Conservation (phyloP, 352 stramenopile species). For the Phytopythium cucurbitacearum region DNA sequence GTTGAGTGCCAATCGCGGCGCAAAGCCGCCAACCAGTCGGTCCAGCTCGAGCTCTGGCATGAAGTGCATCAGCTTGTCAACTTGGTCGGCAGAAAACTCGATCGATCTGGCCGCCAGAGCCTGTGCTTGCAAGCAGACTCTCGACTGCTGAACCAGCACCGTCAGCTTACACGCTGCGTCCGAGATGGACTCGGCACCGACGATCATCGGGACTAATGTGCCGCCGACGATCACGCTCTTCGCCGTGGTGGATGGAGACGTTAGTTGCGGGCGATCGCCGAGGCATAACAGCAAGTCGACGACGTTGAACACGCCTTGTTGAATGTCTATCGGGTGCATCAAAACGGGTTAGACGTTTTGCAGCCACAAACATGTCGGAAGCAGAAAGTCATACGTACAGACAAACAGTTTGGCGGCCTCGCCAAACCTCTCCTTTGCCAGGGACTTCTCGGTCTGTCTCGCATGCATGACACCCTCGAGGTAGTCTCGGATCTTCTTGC, state of each 20-base stretch:
- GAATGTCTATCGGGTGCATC: conserved; percentile 21
- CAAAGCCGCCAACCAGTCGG: background rate
- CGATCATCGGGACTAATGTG: background rate
- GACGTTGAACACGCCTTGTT: conserved; percentile 56
- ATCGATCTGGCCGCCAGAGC: background rate
- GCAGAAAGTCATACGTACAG: conserved; percentile 18
- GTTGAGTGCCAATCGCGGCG: background rate
- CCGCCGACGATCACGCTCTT: background rate
- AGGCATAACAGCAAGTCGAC: conserved; percentile 52
- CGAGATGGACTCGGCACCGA: background rate
- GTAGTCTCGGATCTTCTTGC: conserved; percentile 50
- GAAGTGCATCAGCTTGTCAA: conserved; percentile 28
- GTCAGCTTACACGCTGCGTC: background rate
- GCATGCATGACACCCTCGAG: conserved; percentile 38
- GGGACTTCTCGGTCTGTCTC: conserved; percentile 29
- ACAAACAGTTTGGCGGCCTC: conserved; percentile 46
- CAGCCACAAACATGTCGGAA: background rate
- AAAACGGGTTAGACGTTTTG: background rate
- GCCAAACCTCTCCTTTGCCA: conserved; percentile 34
- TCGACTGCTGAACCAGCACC: background rate
- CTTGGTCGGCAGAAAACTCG: conserved; percentile 22
- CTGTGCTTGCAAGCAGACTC: conserved; percentile 5
- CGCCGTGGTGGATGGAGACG: background rate
- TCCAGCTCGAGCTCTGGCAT: conserved; percentile 19
- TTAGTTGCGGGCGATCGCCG: conserved; percentile 18